Evolutionary conservation across 257 asterid species (phyloP), one percentile per base, ranked within the genome.

Genomic region (Coffea canephora): DNA sequence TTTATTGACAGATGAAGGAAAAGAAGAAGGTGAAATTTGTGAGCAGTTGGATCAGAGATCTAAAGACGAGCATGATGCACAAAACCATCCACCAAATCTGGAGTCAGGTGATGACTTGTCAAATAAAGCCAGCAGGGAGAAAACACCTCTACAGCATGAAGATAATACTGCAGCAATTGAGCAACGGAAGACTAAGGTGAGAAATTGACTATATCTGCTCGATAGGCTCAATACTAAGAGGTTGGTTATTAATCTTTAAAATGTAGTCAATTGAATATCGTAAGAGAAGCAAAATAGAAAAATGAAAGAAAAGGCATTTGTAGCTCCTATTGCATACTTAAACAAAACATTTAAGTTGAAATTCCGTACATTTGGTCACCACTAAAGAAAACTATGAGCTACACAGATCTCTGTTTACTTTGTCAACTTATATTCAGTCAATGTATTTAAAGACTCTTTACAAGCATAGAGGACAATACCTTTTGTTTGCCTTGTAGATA

Each of bases 161-260:
- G 87, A 82, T 76, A 91, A 88, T 61, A 83, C 82, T 43, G 77
- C 85, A 57, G 85, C 85, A 69, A 78, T n/a, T 72, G 91, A 89
- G 84, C 96, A 82, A 59, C 96, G 87, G 76, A 90, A 80, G 85
- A 87, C 91, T 61, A 92, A 90, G 98, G 99, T 92, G 75, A 82
- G 61, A 43, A 25, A 81, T 11, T 4, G 27, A 65, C 31, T 59
- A 34, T 59, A 27, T 31, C 4, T 36, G 27, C 64, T 57, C 64
- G 61, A 39, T 57, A 61, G 18, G 3, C 71, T 34, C 25, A 39
- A 34, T 73, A 21, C 62, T 54, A 74, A 9, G 62, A 66, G 57
- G 74, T 34, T 41, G 7, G 59, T n/a, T 27, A 10, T 10, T 23
- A 36, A 39, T 52, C 43, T 74, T 27, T 41, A 19, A 41, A 10